A percentile compares a stretch with the other conserved stretches of the same genome.
Conservation (phyloP, 1,284 basidiomycete genomes). For the Trichosporon ovoides region DNA sequence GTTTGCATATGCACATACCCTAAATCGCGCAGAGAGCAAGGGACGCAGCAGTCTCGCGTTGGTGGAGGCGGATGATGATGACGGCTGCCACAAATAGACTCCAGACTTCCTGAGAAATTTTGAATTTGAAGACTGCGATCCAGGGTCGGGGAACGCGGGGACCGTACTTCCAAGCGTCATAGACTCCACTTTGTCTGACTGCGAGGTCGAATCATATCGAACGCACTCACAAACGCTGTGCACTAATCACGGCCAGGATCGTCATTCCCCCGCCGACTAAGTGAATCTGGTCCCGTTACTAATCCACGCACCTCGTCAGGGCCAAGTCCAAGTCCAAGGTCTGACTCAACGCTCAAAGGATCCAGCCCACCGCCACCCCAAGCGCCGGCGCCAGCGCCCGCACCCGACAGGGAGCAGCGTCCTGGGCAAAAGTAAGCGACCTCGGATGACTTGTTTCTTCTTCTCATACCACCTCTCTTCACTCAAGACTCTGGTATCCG, state of each 20-base stretch:
- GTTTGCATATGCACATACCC: conserved; percentile 5
- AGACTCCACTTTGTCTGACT: no score
- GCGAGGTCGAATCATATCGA: no score
- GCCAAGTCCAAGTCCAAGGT: not conserved
- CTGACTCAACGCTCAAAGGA: no score
- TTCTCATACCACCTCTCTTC: conserved; percentile 3
- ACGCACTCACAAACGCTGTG: no score
- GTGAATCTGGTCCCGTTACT: not conserved
- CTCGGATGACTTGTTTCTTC: not conserved
- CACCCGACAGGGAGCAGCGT: not conserved
- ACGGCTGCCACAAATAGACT: no score
- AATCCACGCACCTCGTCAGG: not conserved
- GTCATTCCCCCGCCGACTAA: no score
- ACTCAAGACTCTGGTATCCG: conserved; percentile 2
- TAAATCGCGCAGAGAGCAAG: not conserved
- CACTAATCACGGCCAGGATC: no score
- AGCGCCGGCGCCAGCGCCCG: not conserved
- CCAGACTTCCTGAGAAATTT: no score
- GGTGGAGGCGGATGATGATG: no score
- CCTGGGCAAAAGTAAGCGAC: not conserved
- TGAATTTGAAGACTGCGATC: not conserved
- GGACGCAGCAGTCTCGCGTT: no score
- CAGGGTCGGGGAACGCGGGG: not conserved
- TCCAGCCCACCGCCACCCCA: no score
- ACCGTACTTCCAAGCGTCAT: no score